These are phyloP conservation scores for Sphaerobolus stellatus DNA, from an alignment of 1,284 basidiomycete species.

Conservation along the genomic window DNA sequence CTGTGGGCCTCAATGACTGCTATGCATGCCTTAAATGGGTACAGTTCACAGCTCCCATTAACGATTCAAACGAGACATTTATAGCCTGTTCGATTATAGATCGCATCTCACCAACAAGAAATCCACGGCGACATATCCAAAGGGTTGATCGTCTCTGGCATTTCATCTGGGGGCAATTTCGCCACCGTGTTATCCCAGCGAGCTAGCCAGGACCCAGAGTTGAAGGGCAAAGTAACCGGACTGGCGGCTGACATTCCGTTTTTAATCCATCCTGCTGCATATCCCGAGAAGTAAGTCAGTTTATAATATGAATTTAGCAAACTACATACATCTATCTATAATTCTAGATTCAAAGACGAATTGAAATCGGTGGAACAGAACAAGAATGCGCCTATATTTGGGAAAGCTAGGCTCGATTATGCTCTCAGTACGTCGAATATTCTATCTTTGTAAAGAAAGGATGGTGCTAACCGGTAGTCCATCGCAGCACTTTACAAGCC, in stretches of 20 bases:
- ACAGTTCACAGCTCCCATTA: neutral
- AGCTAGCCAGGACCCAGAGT: neutral
- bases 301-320: neutral
- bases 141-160: neutral
- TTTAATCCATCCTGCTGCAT: neutral
- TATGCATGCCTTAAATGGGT: slow-evolving; percentile 37
- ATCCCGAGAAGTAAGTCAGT: slow-evolving; percentile 5
- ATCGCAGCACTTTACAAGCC: too few relatives aligned
- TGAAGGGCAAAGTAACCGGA: slow-evolving; percentile 10
- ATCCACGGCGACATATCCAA: slow-evolving; percentile 1
- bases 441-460: too few relatives aligned
- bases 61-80: too few relatives aligned
- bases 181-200: neutral
- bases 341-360: neutral
- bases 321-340: neutral
- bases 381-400: neutral
- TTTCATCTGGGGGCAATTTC: neutral
- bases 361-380: neutral
- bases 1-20: slow-evolving; percentile 37
- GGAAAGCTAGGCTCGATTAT: too few relatives aligned
- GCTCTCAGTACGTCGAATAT: too few relatives aligned
- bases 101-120: too few relatives aligned
- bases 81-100: too few relatives aligned
- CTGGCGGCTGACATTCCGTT: slow-evolving; percentile 12
- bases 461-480: too few relatives aligned